Percentiles rank a stretch among this genome's conserved stretches.
Evolutionary conservation across 345 rosid genomes (phyloP).

Genomic region (Orychophragmus violaceus): DNA sequence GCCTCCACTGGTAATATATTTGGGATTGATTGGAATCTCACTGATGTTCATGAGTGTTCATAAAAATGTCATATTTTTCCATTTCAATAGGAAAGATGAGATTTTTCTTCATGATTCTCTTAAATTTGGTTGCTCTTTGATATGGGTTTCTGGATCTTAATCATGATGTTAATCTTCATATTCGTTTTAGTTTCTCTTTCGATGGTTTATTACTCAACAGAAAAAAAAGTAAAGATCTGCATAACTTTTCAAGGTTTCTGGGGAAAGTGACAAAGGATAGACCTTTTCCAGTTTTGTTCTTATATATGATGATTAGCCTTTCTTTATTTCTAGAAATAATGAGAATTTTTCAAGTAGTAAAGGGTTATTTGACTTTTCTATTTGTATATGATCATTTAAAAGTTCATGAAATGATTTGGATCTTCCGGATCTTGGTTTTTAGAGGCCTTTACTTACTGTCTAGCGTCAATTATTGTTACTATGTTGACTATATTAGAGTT

Average conservation of each 20-base stretch:
- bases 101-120: neutral
- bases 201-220: neutral
- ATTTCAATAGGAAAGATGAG: neutral
- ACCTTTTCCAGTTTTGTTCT: neutral
- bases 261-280: neutral
- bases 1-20: constrained; percentile 16
- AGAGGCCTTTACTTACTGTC: neutral
- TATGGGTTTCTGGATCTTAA: constrained; percentile 12
- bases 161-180: neutral
- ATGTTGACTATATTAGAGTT: neutral
- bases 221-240: neutral
- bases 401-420: neutral
- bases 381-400: neutral
- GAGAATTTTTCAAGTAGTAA: neutral
- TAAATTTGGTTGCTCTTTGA: neutral
- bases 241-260: constrained; percentile 5
- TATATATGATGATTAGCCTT: neutral
- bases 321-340: neutral
- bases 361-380: neutral
- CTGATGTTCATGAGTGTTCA: too few relatives aligned
- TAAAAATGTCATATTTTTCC: too few relatives aligned
- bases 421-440: constrained; percentile 4
- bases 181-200: neutral
- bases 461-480: neutral
- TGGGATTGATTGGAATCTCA: neutral